Conservation (phyloP, 768 basidiomycete genomes). For the Heimioporus sp. region DNA sequence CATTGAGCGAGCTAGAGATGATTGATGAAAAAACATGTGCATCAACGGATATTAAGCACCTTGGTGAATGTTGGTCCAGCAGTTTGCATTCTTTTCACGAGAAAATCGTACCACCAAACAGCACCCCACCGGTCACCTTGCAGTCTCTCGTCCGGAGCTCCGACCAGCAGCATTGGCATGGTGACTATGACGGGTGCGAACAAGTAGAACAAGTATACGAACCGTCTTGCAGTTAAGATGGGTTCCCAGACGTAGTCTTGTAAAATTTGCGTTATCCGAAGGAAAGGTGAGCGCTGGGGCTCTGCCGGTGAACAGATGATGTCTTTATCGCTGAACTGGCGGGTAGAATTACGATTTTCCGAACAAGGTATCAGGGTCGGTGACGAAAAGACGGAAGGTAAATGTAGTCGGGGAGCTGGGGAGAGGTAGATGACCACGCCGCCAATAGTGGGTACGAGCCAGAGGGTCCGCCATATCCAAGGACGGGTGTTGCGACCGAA, state of each 20-base stretch:
- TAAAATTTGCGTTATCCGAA: conserved; percentile 47
- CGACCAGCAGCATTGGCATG: conserved; percentile 80
- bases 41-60: conserved; percentile 41
- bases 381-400: conserved; percentile 50
- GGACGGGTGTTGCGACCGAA: conserved; percentile 25
- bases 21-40: conserved; percentile 8
- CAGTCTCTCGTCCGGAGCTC: conserved; percentile 48
- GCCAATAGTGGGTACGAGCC: conserved; percentile 57
- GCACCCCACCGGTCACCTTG: conserved; percentile 88
- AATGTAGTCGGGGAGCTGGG: conserved; percentile 40
- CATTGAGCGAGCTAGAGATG: conserved; percentile 84
- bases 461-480: conserved; percentile 34
- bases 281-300: conserved; percentile 44
- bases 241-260: conserved; percentile 76
- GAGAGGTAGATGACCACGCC: conserved; percentile 51
- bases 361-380: conserved; percentile 47
- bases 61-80: conserved; percentile 98
- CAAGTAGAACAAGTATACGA: conserved; percentile 76
- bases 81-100: conserved; percentile 86
- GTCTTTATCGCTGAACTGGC: conserved; percentile 23
- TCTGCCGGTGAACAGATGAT: conserved; percentile 72
- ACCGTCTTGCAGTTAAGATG: conserved; percentile 76
- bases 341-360: conserved; percentile 9
- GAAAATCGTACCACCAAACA: conserved; percentile 94
- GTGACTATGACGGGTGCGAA: conserved; percentile 87